Percentiles rank a stretch among this genome's conserved stretches.
These are phyloP conservation scores for Carex arenaria DNA, from an alignment of 202 grass and related monocot species.

Conservation along the genomic window DNA sequence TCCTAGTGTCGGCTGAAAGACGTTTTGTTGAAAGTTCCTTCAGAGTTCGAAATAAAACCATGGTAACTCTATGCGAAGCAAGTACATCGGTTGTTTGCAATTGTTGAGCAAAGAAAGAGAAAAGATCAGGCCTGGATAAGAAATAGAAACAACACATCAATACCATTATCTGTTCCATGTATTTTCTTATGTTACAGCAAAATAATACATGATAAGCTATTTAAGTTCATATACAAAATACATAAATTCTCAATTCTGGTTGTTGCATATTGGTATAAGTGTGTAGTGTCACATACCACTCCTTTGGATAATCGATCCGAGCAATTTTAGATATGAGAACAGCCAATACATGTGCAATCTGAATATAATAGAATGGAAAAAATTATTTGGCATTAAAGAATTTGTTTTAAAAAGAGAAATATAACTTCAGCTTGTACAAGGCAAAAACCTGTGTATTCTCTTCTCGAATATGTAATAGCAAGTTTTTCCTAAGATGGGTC, in stretches of 20 bases:
- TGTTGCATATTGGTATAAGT: background rate
- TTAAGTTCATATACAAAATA: background rate
- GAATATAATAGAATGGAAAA: constrained; percentile 22
- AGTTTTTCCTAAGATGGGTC: constrained; percentile 80
- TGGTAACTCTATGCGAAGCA: constrained; percentile 83
- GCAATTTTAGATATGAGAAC: constrained; percentile 95
- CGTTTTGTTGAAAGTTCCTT: constrained; percentile 98
- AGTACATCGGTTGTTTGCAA: constrained; percentile 78
- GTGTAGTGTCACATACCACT: constrained; percentile 55
- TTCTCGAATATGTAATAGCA: constrained; percentile 82
- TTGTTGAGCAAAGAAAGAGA: constrained; percentile 77
- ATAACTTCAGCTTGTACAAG: constrained; percentile 7
- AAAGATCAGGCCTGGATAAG: constrained; percentile 73
- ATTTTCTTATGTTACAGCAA: constrained; percentile 19
- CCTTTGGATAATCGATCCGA: constrained; percentile 94
- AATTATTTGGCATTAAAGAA: background rate
- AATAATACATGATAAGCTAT: constrained; percentile 16
- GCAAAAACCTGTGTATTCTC: constrained; percentile 75
- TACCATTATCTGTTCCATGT: background rate
- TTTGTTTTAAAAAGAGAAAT: background rate
- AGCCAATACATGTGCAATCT: constrained; percentile 91
- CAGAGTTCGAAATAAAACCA: constrained; percentile 90
- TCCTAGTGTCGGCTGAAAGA: constrained; percentile 72
- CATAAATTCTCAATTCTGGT: background rate
- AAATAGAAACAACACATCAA: constrained; percentile 6